Conservation (phyloP, 2,329 filamentous ascomycete genomes). For the Sordariomycetes sp. region DNA sequence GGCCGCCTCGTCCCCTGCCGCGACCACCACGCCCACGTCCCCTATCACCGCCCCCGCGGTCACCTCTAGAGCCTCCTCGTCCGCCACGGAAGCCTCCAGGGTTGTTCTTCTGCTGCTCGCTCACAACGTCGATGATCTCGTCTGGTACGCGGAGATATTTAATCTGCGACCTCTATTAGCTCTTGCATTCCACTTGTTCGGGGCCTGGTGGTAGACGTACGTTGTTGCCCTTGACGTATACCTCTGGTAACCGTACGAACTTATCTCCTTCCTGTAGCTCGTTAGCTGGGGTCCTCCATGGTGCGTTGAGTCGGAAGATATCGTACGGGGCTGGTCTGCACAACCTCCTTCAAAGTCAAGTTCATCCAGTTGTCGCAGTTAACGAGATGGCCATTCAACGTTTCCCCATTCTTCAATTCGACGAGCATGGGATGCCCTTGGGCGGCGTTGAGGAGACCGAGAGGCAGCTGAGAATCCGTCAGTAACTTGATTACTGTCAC, state of each 20-base stretch:
- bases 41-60: slow-evolving; percentile 47
- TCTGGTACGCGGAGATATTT: slow-evolving; percentile 96
- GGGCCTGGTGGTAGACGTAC: too few species aligned
- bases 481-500: too few species aligned
- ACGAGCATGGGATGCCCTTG: slow-evolving; percentile 98
- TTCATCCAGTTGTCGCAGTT: slow-evolving; percentile 99
- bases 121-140: slow-evolving; percentile 90
- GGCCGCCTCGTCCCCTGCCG: slow-evolving; percentile 23
- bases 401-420: slow-evolving; percentile 95
- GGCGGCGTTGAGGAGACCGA: slow-evolving; percentile 85
- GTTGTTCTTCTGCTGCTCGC: slow-evolving; percentile 77
- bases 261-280: slow-evolving; percentile 69
- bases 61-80: slow-evolving; percentile 51
- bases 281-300: too few species aligned
- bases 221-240: slow-evolving; percentile 96
- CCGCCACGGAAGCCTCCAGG: slow-evolving; percentile 55
- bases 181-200: background rate
- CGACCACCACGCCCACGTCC: slow-evolving; percentile 28
- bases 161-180: slow-evolving; percentile 50
- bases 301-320: too few species aligned
- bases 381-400: slow-evolving; percentile 89
- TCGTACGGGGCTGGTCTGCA: slow-evolving; percentile 78
- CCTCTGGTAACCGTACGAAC: slow-evolving; percentile 85
- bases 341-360: slow-evolving; percentile 90
- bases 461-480: slow-evolving; percentile 57